Evolutionary conservation across 2,329 filamentous ascomycete species (phyloP).

Genomic region (Leptoxyphium fumago): DNA sequence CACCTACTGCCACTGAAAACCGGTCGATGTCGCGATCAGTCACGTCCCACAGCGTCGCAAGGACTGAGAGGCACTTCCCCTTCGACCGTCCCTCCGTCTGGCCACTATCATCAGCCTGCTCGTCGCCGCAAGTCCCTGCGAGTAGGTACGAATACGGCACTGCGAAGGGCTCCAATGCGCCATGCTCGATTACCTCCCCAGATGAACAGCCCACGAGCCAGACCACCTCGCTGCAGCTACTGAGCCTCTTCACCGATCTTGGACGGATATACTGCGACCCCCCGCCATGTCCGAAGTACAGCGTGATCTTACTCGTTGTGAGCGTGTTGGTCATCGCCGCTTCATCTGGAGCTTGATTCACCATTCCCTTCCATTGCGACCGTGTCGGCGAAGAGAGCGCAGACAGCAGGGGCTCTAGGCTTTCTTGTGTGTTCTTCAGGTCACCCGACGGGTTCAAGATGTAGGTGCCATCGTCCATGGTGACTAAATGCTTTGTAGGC

Average conservation of each 20-base stretch:
- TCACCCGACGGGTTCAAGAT: constrained; percentile 85
- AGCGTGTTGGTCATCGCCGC: constrained; percentile 59
- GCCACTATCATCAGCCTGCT: neutral
- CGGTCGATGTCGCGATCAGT: constrained; percentile 96
- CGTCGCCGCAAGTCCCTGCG: constrained; percentile 43
- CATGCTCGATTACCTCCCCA: constrained; percentile 62
- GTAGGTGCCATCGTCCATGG: constrained; percentile 47
- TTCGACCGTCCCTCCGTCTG: neutral
- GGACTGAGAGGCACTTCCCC: constrained; percentile 47
- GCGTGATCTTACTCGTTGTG: constrained; percentile 51
- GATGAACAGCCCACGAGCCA: constrained; percentile 93
- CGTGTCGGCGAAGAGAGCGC: constrained; percentile 15
- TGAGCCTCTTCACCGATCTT: constrained; percentile 62
- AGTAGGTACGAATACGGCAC: constrained; percentile 86
- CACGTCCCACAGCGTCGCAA: constrained; percentile 94
- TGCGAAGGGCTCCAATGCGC: constrained; percentile 81
- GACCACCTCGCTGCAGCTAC: constrained; percentile 31
- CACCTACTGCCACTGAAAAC: constrained; percentile 64
- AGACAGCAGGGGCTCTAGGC: constrained; percentile 54
- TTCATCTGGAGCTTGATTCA: constrained; percentile 57
- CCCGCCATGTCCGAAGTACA: constrained; percentile 95
- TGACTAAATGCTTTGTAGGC: constrained; percentile 28
- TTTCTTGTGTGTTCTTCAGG: constrained; percentile 61
- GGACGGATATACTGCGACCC: constrained; percentile 88
- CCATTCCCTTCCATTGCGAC: constrained; percentile 50